Evolutionary conservation across 139 green algal species (phyloP).

Genomic region (Spirogloea muscicola): DNA sequence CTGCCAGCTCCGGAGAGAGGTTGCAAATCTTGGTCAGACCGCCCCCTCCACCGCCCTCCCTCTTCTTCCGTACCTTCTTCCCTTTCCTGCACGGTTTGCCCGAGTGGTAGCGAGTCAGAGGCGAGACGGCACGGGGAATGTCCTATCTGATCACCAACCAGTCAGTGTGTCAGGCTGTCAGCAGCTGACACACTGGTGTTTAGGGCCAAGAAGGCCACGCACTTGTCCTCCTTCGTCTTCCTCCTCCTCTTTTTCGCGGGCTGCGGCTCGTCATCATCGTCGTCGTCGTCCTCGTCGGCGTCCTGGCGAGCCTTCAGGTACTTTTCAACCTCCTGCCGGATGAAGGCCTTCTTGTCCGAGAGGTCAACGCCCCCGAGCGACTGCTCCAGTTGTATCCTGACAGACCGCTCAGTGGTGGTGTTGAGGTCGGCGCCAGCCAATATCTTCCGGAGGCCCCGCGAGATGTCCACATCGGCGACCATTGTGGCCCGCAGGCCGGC

Average conservation of each 20-base stretch:
- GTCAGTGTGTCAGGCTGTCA: not conserved
- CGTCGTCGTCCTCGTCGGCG: too few species aligned
- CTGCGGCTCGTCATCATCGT: too few species aligned
- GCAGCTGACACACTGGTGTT: not conserved
- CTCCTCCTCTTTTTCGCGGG: too few species aligned
- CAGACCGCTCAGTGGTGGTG: conserved; percentile 62
- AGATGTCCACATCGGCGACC: conserved; percentile 48
- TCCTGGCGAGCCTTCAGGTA: not conserved
- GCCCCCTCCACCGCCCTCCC: conserved; percentile 8
- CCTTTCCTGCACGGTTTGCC: not conserved
- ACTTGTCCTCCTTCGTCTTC: not conserved
- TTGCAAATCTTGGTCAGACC: conserved; percentile 37
- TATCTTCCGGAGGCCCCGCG: conserved; percentile 42
- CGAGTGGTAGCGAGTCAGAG: not conserved
- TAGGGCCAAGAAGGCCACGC: not conserved
- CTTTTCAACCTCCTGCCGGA: conserved; percentile 46
- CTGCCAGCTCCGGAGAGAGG: conserved; percentile 22
- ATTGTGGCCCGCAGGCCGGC: conserved; percentile 21
- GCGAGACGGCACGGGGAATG: too few species aligned
- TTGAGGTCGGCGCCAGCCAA: conserved; percentile 54
- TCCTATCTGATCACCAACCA: not conserved
- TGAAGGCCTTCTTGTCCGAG: conserved; percentile 56
- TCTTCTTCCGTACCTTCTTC: conserved; percentile 35
- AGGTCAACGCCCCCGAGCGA: conserved; percentile 60
- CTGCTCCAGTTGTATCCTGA: conserved; percentile 65